Evolutionary conservation across 148 eudicot species (phyloP).

Genomic region (Beta vulgaris): DNA sequence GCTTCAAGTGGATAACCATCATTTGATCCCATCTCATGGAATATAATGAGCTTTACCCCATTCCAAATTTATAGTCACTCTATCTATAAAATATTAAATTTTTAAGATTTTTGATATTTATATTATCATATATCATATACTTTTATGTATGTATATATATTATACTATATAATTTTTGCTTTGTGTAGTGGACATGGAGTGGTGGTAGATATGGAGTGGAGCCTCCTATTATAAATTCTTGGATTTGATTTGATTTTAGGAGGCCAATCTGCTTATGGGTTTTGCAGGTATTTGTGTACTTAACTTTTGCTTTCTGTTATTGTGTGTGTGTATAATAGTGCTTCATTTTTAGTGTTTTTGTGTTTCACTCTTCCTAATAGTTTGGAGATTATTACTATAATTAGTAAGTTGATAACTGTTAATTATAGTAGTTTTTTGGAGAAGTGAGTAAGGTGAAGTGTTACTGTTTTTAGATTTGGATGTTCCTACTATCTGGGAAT

Average conservation of each 20-base stretch:
- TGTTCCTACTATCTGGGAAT: neutral
- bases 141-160: neutral
- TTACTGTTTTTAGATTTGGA: neutral
- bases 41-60: conserved; percentile 5
- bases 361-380: neutral
- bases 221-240: conserved; percentile 8
- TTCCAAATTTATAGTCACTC: conserved; percentile 21
- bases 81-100: conserved; percentile 2
- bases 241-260: conserved; percentile 13
- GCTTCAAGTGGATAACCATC: conserved; percentile 27
- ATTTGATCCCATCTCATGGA: conserved; percentile 2
- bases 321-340: too few relatives aligned
- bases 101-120: too few relatives aligned
- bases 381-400: neutral
- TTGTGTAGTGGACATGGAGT: conserved; percentile 9
- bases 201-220: conserved; percentile 26
- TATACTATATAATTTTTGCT: neutral
- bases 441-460: neutral
- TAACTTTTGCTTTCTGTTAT: neutral
- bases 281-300: conserved; percentile 30
- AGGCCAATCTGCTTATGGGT: conserved; percentile 26
- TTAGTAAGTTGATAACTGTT: neutral
- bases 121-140: neutral
- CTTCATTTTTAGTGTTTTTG: neutral
- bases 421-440: neutral